phyloP scores from a whole-genome alignment of 352 stramenopile genomes.

The Lagenidium sp. region DNA sequence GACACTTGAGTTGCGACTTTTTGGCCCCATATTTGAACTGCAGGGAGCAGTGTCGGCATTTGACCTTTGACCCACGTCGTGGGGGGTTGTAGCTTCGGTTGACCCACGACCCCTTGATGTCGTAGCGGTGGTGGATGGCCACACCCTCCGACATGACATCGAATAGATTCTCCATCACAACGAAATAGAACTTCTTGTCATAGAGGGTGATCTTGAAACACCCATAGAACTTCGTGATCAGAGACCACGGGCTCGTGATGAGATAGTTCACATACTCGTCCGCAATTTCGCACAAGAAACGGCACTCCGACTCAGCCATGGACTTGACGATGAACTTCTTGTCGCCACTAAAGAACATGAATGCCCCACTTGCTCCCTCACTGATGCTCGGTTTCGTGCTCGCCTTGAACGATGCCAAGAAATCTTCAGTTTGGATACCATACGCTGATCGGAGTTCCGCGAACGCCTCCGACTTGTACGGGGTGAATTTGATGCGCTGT shows the following conservation, averaged over 20 bases:
- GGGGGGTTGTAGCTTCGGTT: conserved; percentile 80
- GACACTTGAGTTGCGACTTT: conserved; percentile 57
- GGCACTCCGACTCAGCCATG: conserved; percentile 71
- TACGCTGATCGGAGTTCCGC: conserved; percentile 63
- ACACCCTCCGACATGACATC: conserved; percentile 48
- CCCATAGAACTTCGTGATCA: conserved; percentile 87
- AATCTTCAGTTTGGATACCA: conserved; percentile 54
- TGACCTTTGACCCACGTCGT: conserved; percentile 62
- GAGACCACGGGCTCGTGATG: conserved; percentile 50
- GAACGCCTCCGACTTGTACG: conserved; percentile 67
- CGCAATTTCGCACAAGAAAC: conserved; percentile 78
- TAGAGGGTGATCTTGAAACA: conserved; percentile 89
- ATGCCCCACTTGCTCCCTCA: conserved; percentile 86
- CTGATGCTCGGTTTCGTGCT: conserved; percentile 86
- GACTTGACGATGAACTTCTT: conserved; percentile 90
- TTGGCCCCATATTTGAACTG: conserved; percentile 73
- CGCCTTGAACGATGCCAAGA: conserved; percentile 64
- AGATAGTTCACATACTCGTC: conserved; percentile 84
- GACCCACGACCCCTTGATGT: conserved; percentile 91
- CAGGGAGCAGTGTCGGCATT: conserved; percentile 82
- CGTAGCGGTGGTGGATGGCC: conserved; percentile 81
- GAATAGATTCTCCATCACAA: conserved; percentile 92
- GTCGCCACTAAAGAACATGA: conserved; percentile 89
- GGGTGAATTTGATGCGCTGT: conserved; percentile 60
- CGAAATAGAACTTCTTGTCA: conserved; percentile 87